Percentiles rank a stretch among this genome's conserved stretches.
phyloP scores from a whole-genome alignment of 345 rosid species.

The Laguncularia racemosa region DNA sequence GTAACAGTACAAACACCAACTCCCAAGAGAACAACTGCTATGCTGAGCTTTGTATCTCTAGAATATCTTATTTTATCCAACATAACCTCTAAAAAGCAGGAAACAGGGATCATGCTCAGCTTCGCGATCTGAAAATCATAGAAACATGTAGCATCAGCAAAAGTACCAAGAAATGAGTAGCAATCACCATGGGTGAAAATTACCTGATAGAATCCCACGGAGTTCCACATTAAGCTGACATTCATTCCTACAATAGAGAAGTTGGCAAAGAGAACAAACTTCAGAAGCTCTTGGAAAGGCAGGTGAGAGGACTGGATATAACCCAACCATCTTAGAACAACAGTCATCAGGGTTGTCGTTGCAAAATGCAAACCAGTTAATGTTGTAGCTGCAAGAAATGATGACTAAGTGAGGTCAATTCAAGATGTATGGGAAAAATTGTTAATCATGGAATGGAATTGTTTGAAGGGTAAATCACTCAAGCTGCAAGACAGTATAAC shows the following conservation, averaged over 20 bases:
- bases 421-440: no score
- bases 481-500: no score
- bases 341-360: constrained; percentile 74
- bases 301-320: constrained; percentile 92
- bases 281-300: constrained; percentile 69
- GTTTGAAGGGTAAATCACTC: no score
- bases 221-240: constrained; percentile 97
- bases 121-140: constrained; percentile 66
- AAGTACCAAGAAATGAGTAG: neutral
- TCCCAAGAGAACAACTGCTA: constrained; percentile 76
- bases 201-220: constrained; percentile 98
- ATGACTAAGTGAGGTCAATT: no score
- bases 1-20: constrained; percentile 96
- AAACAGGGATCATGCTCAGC: constrained; percentile 96
- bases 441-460: no score
- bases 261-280: constrained; percentile 77
- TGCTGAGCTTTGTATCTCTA: constrained; percentile 92
- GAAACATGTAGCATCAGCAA: constrained; percentile 7
- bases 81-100: constrained; percentile 87
- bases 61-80: constrained; percentile 90
- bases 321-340: constrained; percentile 73
- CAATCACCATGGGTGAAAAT: neutral
- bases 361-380: constrained; percentile 94
- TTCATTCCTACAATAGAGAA: constrained; percentile 99
- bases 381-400: constrained; percentile 69